Conservation (phyloP, 441 rosid species). For the Geranium incanum region DNA sequence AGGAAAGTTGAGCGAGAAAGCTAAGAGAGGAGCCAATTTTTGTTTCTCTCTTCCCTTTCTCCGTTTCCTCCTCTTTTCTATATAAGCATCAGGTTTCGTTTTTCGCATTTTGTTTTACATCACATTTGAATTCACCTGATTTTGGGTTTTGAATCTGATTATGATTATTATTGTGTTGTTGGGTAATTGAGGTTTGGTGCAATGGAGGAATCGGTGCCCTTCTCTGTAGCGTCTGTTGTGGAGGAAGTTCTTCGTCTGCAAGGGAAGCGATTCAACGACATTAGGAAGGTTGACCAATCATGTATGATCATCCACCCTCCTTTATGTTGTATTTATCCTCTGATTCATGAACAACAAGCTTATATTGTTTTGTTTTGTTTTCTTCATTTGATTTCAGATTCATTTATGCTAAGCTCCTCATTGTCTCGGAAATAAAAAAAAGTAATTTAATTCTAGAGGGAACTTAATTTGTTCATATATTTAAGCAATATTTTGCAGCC, state of each 20-base stretch:
- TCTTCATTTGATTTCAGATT: neutral
- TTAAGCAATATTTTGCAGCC: slow-evolving; percentile 29
- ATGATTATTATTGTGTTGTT: neutral
- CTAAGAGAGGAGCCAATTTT: neutral
- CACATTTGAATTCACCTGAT: neutral
- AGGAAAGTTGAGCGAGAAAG: neutral
- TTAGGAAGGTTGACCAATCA: slow-evolving; percentile 54
- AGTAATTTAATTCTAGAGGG: neutral
- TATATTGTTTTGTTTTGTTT: neutral
- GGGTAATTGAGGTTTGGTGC: neutral
- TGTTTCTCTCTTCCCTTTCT: neutral
- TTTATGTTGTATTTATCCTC: neutral
- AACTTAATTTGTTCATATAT: neutral
- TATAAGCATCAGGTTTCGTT: neutral
- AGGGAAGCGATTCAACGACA: slow-evolving; percentile 35
- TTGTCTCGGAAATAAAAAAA: neutral
- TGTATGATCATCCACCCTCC: slow-evolving; percentile 39
- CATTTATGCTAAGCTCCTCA: neutral
- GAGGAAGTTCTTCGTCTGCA: slow-evolving; percentile 78
- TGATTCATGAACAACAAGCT: neutral
- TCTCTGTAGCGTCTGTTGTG: slow-evolving; percentile 60
- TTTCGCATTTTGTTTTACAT: neutral
- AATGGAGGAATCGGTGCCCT: slow-evolving; percentile 44
- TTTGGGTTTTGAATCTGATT: neutral
- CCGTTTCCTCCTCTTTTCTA: neutral